A percentile compares a stretch with the other conserved stretches of the same genome.
These are phyloP conservation scores for Amanita thiersii DNA, from an alignment of 768 basidiomycete species.

Conservation along the genomic window DNA sequence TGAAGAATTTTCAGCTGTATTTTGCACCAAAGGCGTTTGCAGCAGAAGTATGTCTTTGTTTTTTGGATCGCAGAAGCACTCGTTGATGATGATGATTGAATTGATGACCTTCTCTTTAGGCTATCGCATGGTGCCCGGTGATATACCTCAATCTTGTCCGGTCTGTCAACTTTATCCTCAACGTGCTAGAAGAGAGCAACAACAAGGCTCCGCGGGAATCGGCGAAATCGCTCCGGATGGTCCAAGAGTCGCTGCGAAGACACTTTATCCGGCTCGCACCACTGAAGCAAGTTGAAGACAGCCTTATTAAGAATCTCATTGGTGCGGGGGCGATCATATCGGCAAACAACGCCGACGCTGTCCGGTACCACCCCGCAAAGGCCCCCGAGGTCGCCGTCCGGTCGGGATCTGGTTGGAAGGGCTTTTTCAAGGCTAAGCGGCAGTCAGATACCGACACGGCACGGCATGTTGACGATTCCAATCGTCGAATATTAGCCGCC, in stretches of 20 bases:
- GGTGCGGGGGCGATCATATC: slow-evolving; percentile 15
- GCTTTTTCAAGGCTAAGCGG: slow-evolving; percentile 28
- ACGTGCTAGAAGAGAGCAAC: slow-evolving; percentile 18
- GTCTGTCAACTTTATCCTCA: slow-evolving; percentile 32
- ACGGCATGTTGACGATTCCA: slow-evolving; percentile 28
- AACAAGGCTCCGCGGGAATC: slow-evolving; percentile 13
- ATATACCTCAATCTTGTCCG: slow-evolving; percentile 65
- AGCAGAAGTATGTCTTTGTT: slow-evolving; percentile 31
- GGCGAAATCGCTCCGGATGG: slow-evolving; percentile 13
- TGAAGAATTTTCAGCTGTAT: slow-evolving; percentile 59
- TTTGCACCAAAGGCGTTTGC: slow-evolving; percentile 53
- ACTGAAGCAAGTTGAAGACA: slow-evolving; percentile 46
- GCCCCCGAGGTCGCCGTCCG: slow-evolving; percentile 41
- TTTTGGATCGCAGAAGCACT: not conserved
- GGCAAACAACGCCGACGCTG: slow-evolving; percentile 7
- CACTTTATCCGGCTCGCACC: slow-evolving; percentile 45
- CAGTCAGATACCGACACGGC: slow-evolving; percentile 16
- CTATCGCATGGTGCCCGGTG: slow-evolving; percentile 53
- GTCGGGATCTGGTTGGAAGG: slow-evolving; percentile 42
- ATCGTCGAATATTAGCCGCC: slow-evolving; percentile 41
- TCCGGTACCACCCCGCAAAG: slow-evolving; percentile 27
- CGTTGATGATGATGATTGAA: not conserved
- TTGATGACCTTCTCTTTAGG: slow-evolving; percentile 15
- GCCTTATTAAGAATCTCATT: slow-evolving; percentile 35
- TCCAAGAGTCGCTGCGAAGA: slow-evolving; percentile 26